phyloP scores from a whole-genome alignment of 495 filamentous ascomycete genomes.

The Xylaria sp. region DNA sequence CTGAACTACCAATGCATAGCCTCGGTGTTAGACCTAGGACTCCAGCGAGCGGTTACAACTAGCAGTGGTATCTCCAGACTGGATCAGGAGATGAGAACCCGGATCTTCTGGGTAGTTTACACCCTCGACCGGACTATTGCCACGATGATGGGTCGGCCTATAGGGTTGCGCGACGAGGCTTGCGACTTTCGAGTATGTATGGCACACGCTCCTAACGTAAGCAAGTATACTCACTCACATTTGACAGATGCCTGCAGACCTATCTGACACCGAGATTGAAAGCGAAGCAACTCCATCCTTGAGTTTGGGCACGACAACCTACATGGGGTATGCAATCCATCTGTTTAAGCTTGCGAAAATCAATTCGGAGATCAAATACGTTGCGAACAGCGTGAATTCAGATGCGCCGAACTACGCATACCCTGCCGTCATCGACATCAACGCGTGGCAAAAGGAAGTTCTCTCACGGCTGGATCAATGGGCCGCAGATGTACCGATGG shows the following conservation, averaged over 20 bases:
- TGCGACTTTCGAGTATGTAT: slow-evolving; percentile 54
- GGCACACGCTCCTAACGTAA: background rate
- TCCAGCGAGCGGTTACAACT: slow-evolving; percentile 53
- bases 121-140: slow-evolving; percentile 54
- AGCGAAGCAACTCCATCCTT: slow-evolving; percentile 1
- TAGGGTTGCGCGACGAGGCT: slow-evolving; percentile 57
- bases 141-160: slow-evolving; percentile 58
- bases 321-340: slow-evolving; percentile 53
- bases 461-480: slow-evolving; percentile 44
- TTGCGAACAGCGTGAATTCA: slow-evolving; percentile 53
- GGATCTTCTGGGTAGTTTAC: slow-evolving; percentile 58
- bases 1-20: slow-evolving; percentile 58
- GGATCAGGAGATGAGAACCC: slow-evolving; percentile 56
- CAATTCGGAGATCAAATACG: slow-evolving; percentile 59
- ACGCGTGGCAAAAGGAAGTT: slow-evolving; percentile 51
- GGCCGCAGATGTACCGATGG: slow-evolving; percentile 41
- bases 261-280: slow-evolving; percentile 29
- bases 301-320: slow-evolving; percentile 33
- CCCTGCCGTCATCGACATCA: slow-evolving; percentile 48
- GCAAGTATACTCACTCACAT: background rate
- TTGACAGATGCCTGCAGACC: slow-evolving; percentile 19
- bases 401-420: slow-evolving; percentile 49
- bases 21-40: slow-evolving; percentile 53
- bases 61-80: slow-evolving; percentile 46
- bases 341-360: slow-evolving; percentile 51